phyloP scores from a whole-genome alignment of 2,329 filamentous ascomycete species.

The Colletotrichum tabaci region DNA sequence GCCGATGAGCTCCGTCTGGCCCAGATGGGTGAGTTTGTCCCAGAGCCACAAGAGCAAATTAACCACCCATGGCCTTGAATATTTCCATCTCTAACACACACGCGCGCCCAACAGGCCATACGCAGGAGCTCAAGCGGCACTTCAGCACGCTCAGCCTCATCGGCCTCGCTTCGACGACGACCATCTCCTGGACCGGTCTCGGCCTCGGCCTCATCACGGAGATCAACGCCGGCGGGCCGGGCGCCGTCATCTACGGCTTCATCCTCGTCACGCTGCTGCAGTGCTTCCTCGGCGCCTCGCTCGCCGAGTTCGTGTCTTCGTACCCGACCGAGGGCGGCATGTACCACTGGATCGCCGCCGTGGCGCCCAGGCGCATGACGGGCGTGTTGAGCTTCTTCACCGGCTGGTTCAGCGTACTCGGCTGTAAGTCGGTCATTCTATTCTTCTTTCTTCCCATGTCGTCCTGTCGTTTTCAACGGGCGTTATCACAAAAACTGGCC shows the following conservation, averaged over 20 bases:
- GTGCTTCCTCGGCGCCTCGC: conserved; percentile 60
- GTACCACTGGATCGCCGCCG: conserved; percentile 66
- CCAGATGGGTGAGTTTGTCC: conserved; percentile 56
- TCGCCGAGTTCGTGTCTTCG: conserved; percentile 63
- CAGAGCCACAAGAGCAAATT: too few relatives aligned
- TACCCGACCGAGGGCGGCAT: conserved; percentile 65
- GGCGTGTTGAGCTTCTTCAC: conserved; percentile 60
- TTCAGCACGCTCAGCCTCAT: conserved; percentile 64
- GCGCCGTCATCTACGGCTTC: conserved; percentile 65
- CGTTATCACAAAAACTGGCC: not conserved
- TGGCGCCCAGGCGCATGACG: conserved; percentile 57
- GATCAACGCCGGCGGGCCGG: conserved; percentile 63
- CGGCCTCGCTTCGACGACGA: conserved; percentile 64
- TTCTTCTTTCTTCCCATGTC: too few relatives aligned
- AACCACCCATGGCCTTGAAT: not conserved
- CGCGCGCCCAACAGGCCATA: conserved; percentile 54
- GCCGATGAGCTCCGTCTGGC: conserved; percentile 59
- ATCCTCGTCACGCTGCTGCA: conserved; percentile 63
- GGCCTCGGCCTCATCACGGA: conserved; percentile 61
- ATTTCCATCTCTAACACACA: not conserved
- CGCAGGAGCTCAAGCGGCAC: conserved; percentile 64
- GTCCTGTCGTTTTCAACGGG: not conserved
- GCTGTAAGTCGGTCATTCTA: conserved; percentile 45
- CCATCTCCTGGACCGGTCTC: conserved; percentile 65
- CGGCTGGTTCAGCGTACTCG: conserved; percentile 60